phyloP scores from a whole-genome alignment of 352 stramenopile species.

The Pythium dissimile region DNA sequence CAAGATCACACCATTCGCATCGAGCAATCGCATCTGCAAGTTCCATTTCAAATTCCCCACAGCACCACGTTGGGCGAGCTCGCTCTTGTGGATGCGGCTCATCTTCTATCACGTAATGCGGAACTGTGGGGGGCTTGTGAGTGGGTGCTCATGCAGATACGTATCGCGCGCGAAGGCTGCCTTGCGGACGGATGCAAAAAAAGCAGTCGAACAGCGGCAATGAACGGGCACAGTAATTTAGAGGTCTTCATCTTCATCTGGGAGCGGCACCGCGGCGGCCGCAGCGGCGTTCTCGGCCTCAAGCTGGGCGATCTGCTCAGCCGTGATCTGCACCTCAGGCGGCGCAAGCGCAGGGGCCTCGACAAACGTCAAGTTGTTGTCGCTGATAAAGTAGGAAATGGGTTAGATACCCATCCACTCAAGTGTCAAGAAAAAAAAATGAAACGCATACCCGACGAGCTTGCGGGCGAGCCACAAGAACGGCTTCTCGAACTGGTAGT shows the following conservation, averaged over 20 bases:
- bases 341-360: conserved; percentile 95
- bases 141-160: conserved; percentile 11
- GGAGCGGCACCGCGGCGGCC: conserved; percentile 90
- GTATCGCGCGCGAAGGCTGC: conserved; percentile 6
- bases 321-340: conserved; percentile 95
- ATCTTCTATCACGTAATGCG: conserved; percentile 25
- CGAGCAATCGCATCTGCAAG: conserved; percentile 21
- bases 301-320: conserved; percentile 91
- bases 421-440: not conserved
- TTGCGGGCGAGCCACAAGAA: conserved; percentile 99
- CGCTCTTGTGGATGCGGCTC: not conserved
- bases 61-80: conserved; percentile 12
- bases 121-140: conserved; percentile 2
- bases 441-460: conserved; percentile 88
- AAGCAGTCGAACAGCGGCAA: conserved; percentile 9
- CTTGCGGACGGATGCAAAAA: not conserved
- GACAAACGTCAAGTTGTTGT: conserved; percentile 98
- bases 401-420: no score
- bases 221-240: conserved; percentile 61
- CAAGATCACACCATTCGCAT: conserved; percentile 9
- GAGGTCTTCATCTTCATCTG: conserved; percentile 97
- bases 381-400: conserved; percentile 43
- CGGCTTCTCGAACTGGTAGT: conserved; percentile 99
- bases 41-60: conserved; percentile 21
- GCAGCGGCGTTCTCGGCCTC: conserved; percentile 90